These are phyloP conservation scores for Cytospora schulzeri DNA, from an alignment of 2,329 filamentous ascomycete species.

Conservation along the genomic window DNA sequence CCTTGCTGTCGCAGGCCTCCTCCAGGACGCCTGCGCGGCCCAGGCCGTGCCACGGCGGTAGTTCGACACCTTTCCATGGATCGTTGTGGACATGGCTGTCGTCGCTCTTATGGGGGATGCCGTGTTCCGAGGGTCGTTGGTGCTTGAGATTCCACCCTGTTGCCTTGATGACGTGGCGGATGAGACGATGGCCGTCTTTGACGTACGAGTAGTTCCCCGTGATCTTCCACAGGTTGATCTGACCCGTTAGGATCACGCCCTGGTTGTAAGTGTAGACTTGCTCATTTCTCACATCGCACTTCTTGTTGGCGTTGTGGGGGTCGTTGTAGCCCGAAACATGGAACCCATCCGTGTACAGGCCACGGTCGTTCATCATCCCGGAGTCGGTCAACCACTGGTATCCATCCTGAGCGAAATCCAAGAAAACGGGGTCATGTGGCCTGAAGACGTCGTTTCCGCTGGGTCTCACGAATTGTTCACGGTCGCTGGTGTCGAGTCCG, in stretches of 20 bases:
- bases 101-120: not conserved
- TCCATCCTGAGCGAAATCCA: conserved; percentile 72
- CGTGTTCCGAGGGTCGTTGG: conserved; percentile 46
- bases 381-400: conserved; percentile 80
- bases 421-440: conserved; percentile 62
- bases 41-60: conserved; percentile 70
- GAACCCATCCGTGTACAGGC: conserved; percentile 84
- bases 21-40: conserved; percentile 81
- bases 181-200: conserved; percentile 75
- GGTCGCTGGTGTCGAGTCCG: conserved; percentile 18
- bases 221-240: conserved; percentile 76
- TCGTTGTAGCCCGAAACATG: conserved; percentile 72
- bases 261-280: conserved; percentile 98
- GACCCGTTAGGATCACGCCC: conserved; percentile 81
- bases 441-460: conserved; percentile 35
- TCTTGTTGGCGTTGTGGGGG: conserved; percentile 63
- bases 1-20: conserved; percentile 77
- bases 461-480: conserved; percentile 4
- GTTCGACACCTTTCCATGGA: conserved; percentile 37
- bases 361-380: conserved; percentile 77
- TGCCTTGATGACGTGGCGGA: conserved; percentile 72
- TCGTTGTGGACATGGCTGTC: conserved; percentile 27
- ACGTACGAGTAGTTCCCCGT: conserved; percentile 75
- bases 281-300: conserved; percentile 79
- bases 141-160: conserved; percentile 70